These are phyloP conservation scores for Amauroascus niger DNA, from an alignment of 2,329 filamentous ascomycete species.

Conservation along the genomic window DNA sequence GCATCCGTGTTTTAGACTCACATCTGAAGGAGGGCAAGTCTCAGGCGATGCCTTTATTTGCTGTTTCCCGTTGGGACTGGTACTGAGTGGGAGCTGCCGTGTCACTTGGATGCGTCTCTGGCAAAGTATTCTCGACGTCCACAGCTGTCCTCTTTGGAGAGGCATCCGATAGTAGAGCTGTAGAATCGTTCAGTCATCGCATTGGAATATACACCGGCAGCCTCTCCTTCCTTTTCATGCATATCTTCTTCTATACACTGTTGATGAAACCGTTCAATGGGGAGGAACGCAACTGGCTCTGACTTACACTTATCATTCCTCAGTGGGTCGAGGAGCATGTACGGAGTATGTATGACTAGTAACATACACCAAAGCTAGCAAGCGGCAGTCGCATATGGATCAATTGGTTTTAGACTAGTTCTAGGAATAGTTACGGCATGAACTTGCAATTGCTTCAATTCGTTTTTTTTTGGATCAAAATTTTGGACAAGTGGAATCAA, in stretches of 20 bases:
- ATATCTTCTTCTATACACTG: too few relatives aligned
- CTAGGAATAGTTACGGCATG: background rate
- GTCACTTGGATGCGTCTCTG: background rate
- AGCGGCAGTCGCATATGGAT: background rate
- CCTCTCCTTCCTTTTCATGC: too few relatives aligned
- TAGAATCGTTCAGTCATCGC: background rate
- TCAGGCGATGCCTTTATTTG: background rate
- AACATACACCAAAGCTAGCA: background rate
- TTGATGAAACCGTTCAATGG: background rate
- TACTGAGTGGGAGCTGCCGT: background rate
- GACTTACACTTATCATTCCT: conserved; percentile 1
- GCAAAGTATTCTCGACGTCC: background rate
- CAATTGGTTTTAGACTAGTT: background rate
- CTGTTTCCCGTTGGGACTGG: background rate
- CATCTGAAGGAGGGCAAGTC: background rate
- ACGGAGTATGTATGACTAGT: background rate
- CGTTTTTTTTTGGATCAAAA: background rate
- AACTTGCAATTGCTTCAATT: background rate
- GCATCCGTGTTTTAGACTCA: background rate
- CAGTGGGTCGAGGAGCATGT: background rate
- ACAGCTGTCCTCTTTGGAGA: background rate
- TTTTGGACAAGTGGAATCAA: background rate
- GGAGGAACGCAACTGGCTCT: background rate
- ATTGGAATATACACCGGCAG: background rate
- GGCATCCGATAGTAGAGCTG: background rate